Percentiles rank a stretch among this genome's conserved stretches.
Evolutionary conservation across 2,329 filamentous ascomycete genomes (phyloP).

Genomic region (Byssochlamys sp.): DNA sequence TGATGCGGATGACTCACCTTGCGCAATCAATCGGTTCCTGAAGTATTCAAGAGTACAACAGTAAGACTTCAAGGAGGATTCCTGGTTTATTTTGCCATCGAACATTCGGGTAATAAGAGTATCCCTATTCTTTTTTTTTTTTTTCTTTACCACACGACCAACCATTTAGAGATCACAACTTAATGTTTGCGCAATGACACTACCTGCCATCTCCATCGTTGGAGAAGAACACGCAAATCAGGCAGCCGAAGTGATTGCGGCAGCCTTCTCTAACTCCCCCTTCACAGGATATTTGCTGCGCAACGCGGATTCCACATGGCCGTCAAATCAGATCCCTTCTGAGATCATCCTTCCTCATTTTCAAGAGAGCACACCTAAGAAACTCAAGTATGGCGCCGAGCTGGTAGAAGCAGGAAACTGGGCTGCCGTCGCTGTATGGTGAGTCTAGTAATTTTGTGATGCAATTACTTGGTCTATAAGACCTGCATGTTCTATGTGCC

Average conservation of each 20-base stretch:
- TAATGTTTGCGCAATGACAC: too few species aligned
- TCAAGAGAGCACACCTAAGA: background rate
- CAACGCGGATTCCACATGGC: background rate
- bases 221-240: background rate
- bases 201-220: background rate
- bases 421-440: conserved; percentile 7
- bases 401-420: conserved; percentile 5
- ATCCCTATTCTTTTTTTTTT: too few species aligned
- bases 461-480: background rate
- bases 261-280: background rate
- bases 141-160: too few species aligned
- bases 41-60: too few species aligned
- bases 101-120: too few species aligned
- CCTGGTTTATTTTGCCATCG: too few species aligned
- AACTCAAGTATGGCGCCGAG: conserved; percentile 1
- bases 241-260: background rate
- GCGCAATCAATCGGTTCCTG: too few species aligned
- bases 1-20: too few species aligned
- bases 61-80: too few species aligned
- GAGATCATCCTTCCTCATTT: background rate
- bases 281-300: background rate
- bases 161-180: too few species aligned
- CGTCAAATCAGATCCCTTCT: background rate
- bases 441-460: background rate
- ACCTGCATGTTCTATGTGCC: background rate